phyloP scores from a whole-genome alignment of 768 basidiomycete species.

The Trametes punicea region DNA sequence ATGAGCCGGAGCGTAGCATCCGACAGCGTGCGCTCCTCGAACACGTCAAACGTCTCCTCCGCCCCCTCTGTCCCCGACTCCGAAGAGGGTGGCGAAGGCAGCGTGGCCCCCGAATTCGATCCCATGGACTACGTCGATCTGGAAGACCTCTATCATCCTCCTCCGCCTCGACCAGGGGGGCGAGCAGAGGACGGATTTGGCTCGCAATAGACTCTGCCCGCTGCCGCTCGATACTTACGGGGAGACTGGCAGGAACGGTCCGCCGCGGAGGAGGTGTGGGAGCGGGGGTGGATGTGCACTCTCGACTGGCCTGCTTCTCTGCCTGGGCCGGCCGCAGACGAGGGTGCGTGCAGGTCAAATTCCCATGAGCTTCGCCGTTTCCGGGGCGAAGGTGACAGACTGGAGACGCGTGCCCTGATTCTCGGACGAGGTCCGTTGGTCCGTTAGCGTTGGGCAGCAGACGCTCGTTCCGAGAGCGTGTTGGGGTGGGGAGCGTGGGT shows the following conservation, averaged over 20 bases:
- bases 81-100: slow-evolving; percentile 7
- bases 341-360: slow-evolving; percentile 6
- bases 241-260: neutral
- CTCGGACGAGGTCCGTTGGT: slow-evolving; percentile 5
- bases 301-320: slow-evolving; percentile 4
- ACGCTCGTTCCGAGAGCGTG: neutral
- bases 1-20: slow-evolving; percentile 14
- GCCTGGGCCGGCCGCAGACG: slow-evolving; percentile 5
- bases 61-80: slow-evolving; percentile 17
- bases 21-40: slow-evolving; percentile 17
- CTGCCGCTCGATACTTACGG: neutral
- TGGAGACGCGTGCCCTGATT: slow-evolving; percentile 3
- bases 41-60: slow-evolving; percentile 14
- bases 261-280: slow-evolving; percentile 8
- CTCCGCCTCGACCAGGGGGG: slow-evolving; percentile 7
- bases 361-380: slow-evolving; percentile 21
- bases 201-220: slow-evolving; percentile 5
- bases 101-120: slow-evolving; percentile 1
- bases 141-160: neutral
- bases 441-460: slow-evolving; percentile 9
- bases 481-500: neutral
- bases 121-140: slow-evolving; percentile 5
- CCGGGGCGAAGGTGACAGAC: slow-evolving; percentile 17
- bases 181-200: neutral
- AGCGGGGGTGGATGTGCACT: slow-evolving; percentile 3